Evolutionary conservation across 1,139 yeast species (phyloP), one percentile per base, ranked within the genome.

Genomic region (Keqinozyma sinolaborantium): DNA sequence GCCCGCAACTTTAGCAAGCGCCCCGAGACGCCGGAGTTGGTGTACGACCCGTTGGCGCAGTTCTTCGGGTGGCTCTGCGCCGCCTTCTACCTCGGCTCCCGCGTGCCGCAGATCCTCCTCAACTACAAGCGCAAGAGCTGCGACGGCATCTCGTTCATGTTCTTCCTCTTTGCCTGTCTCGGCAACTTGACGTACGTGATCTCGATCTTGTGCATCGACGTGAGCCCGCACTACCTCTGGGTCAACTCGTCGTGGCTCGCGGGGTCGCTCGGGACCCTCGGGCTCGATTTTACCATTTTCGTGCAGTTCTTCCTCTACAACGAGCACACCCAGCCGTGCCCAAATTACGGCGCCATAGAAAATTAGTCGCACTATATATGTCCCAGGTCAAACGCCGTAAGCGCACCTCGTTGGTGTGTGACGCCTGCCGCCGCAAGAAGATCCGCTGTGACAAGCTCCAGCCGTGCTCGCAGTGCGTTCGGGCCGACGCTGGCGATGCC

Each of bases 21-120:
- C 33, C 61, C 64, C 3, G 48, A 53, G 26, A 42, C 47, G 25
- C 56, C 58, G 26, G 60, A 61, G 13, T 52, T 78, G 33, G 73
- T 72, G 24, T 77, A 80, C 52, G 90, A 86, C 51, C 76, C 81
- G 14, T 58, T 83, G 44, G 97, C 95, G 1, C 97, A 90, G 59
- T 60, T 77, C 25, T 86, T 87, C 56, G 97, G 97, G 16, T 90
- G 95, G 86, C 61, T 87, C 33, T 87, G 96, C 62, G 97, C 97
- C 2, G 58, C 70, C 2, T 69, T 90, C 29, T 90, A 90, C 54
- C 62, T 90, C 44, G 95, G 96, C 1, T 87, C 96, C 11, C 69
- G 97, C 45, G 59, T 90, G 15, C 97, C 97, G 1, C 97, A 90
- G 60, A 85, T 90, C 38, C 56, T 85, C 36, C 70, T 90, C 39